A percentile compares a stretch with the other conserved stretches of the same genome.
Conservation (phyloP, 192 early-diverging fungal genomes). For the Coemansia sp. region DNA sequence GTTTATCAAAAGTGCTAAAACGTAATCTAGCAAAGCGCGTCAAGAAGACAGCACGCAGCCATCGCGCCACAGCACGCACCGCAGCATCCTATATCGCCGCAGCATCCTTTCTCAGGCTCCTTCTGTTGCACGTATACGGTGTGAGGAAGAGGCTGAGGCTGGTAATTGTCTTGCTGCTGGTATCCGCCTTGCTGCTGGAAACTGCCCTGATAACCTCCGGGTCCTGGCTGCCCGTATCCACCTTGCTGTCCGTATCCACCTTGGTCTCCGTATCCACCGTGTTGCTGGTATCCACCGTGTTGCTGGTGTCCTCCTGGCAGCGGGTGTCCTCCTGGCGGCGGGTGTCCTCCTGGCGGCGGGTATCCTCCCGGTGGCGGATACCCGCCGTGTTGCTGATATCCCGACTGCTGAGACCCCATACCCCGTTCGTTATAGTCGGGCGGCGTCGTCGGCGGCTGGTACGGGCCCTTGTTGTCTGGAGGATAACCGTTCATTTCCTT, state of each 20-base stretch:
- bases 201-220: neutral
- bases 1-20: neutral
- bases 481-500: neutral
- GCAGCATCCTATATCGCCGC: slow-evolving; percentile 10
- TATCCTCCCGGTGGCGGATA: neutral
- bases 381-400: slow-evolving; percentile 3
- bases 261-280: slow-evolving; percentile 12
- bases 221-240: slow-evolving; percentile 13
- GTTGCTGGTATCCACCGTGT: slow-evolving; percentile 6
- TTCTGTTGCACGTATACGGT: slow-evolving; percentile 18
- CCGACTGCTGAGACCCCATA: neutral
- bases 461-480: neutral
- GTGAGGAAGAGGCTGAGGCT: slow-evolving; percentile 9
- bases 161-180: neutral
- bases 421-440: neutral
- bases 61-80: slow-evolving; percentile 19
- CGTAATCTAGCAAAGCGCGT: slow-evolving; percentile 12
- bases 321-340: neutral
- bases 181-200: slow-evolving; percentile 4
- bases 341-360: neutral
- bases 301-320: slow-evolving; percentile 3
- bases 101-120: slow-evolving; percentile 3
- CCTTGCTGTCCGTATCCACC: slow-evolving; percentile 2
- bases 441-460: neutral
- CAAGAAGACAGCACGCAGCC: slow-evolving; percentile 14